These are phyloP conservation scores for Yamadazyma siamensis DNA, from an alignment of 1,139 yeast species.

Conservation along the genomic window DNA sequence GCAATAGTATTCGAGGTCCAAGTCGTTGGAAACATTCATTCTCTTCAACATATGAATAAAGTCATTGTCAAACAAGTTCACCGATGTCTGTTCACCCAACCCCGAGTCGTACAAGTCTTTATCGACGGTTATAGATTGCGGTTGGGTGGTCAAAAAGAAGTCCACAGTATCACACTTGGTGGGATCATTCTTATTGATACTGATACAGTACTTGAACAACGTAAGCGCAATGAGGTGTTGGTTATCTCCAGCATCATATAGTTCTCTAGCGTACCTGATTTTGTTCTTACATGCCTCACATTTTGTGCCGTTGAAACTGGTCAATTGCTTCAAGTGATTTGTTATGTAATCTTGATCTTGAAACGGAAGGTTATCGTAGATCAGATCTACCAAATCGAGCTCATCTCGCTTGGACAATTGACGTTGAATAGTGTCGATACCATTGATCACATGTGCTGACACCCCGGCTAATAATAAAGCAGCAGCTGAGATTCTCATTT, in stretches of 20 bases:
- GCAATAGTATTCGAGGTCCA: slow-evolving; percentile 35
- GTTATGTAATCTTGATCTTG: slow-evolving; percentile 31
- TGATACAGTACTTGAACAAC: slow-evolving; percentile 35
- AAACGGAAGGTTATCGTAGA: slow-evolving; percentile 22
- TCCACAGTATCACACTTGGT: slow-evolving; percentile 33
- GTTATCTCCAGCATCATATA: slow-evolving; percentile 26
- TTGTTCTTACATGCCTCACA: slow-evolving; percentile 38
- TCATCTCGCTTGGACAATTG: slow-evolving; percentile 17
- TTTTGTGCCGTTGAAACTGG: slow-evolving; percentile 26
- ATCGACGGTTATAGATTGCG: slow-evolving; percentile 16
- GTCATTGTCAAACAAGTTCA: slow-evolving; percentile 39
- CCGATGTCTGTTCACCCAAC: slow-evolving; percentile 20
- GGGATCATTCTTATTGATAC: slow-evolving; percentile 27
- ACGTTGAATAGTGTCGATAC: slow-evolving; percentile 16
- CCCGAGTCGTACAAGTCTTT: slow-evolving; percentile 22
- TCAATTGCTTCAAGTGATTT: slow-evolving; percentile 23
- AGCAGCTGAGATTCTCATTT: too few species aligned
- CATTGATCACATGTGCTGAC: slow-evolving; percentile 19
- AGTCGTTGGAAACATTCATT: slow-evolving; percentile 35
- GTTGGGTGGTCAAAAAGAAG: slow-evolving; percentile 37
- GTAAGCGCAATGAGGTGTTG: slow-evolving; percentile 35
- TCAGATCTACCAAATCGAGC: slow-evolving; percentile 19
- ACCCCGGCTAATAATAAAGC: slow-evolving; percentile 5
- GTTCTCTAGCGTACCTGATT: slow-evolving; percentile 26
- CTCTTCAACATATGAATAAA: slow-evolving; percentile 34